Evolutionary conservation across 83 land plant genomes (phyloP).

Genomic region (Larix sibirica): DNA sequence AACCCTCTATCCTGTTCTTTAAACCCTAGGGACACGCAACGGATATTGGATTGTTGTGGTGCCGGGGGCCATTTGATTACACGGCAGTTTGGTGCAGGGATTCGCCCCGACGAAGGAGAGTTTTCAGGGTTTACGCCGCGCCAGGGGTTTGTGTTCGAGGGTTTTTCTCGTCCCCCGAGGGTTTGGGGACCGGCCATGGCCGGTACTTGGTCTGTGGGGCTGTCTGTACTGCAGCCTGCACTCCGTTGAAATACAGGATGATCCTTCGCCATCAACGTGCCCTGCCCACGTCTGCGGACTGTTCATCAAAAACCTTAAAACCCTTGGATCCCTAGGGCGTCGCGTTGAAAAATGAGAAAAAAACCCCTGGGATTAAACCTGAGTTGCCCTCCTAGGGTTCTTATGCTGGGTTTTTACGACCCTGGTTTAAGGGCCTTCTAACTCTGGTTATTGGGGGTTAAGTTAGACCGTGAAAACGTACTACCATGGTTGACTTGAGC

Average conservation of each 20-base stretch:
- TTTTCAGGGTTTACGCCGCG: background rate
- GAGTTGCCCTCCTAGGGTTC: background rate
- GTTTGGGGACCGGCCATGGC: background rate
- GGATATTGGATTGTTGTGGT: background rate
- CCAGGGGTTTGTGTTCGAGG: too few relatives aligned
- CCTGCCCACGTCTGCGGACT: background rate
- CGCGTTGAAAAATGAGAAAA: conserved; percentile 1
- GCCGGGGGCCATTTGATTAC: background rate
- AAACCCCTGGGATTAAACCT: background rate
- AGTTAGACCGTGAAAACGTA: too few relatives aligned
- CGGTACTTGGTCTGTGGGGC: background rate
- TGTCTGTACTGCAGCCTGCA: conserved; percentile 16
- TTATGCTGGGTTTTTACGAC: too few relatives aligned
- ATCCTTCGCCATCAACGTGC: conserved; percentile 17
- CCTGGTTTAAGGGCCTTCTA: too few relatives aligned
- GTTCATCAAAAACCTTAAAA: background rate
- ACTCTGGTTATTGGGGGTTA: too few relatives aligned
- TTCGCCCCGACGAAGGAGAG: background rate
- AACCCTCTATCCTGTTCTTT: background rate
- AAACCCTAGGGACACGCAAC: background rate
- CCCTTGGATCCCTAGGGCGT: conserved; percentile 1
- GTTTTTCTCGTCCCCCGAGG: background rate
- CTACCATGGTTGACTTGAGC: too few relatives aligned
- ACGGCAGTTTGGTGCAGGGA: background rate
- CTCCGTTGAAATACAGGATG: conserved; percentile 15